Conservation (phyloP, 1,284 basidiomycete genomes). For the Cutaneotrichosporon cavernicola region DNA sequence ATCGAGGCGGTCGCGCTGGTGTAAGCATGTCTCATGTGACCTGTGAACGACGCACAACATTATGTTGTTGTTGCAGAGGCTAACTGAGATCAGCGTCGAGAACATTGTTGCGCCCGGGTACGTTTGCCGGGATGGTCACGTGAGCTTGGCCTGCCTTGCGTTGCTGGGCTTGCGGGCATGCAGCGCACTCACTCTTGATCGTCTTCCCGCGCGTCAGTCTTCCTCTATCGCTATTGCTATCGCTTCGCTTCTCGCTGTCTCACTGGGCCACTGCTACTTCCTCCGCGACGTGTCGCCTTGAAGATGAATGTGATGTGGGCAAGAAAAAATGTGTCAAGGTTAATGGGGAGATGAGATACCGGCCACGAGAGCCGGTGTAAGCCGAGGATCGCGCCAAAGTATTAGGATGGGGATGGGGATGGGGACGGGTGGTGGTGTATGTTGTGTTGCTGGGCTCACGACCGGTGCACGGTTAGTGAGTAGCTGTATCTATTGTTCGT, state of each 20-base stretch:
- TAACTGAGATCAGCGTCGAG: not conserved
- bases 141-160: not conserved
- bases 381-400: not conserved
- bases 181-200: not conserved
- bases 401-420: no score
- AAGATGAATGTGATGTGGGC: not conserved
- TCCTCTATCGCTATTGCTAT: not conserved
- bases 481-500: no score
- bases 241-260: not conserved
- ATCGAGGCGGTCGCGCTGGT: constrained; percentile 39
- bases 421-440: no score
- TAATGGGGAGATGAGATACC: not conserved
- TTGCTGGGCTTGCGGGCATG: not conserved
- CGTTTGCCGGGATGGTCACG: not conserved
- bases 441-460: not conserved
- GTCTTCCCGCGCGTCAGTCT: not conserved
- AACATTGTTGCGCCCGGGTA: constrained; percentile 1
- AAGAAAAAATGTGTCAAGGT: not conserved
- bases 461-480: not conserved
- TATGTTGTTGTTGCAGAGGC: not conserved
- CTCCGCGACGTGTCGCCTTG: constrained; percentile 2
- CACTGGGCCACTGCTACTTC: not conserved
- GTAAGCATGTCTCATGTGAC: constrained; percentile 11
- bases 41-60: constrained; percentile 13
- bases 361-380: not conserved